Evolutionary conservation across 2,329 filamentous ascomycete species (phyloP), one percentile per base, ranked within the genome.

Genomic region (Aspergillus pseudoviridinutans): DNA sequence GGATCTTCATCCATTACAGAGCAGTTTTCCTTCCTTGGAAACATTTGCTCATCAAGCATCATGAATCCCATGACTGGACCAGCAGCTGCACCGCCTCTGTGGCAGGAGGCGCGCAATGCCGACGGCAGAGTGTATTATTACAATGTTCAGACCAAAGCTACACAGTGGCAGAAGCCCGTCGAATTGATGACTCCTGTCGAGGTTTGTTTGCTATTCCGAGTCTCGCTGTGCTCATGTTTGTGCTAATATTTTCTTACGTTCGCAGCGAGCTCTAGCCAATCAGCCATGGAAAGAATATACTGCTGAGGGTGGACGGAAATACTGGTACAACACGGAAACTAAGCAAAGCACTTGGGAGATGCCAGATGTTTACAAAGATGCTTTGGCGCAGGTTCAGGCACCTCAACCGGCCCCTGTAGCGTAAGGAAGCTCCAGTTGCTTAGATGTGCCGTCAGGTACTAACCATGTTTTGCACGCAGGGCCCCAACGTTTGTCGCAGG

Each of bases 271-370:
- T 55, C 82, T 95, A 50, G 83, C 88, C 52, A 87, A 88, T 66
- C 90, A 94, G 66, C 90, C 90, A 62, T 99, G 92, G 92, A 94
- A 93, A 70, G 91, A 96, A 75, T 94, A 96, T 70, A 91, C 88
- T 27, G 87, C 90, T 24, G 87, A 92, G 61, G 90, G 91, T 62
- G 94, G 93, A 50, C 87, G 88, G 67, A 91, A 93, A 71, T 99
- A 99, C 77, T 99, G 92, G 90, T 93, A 92, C 75, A 94, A 99
- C 74, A 90, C 87, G 35, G 89, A 95, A 75, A 92, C 90, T 49
- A 92, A 93, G 76, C 84, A 92, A 78, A 97, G 92, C 73, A 91
- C 90, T 32, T 99, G 94, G 94, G 89, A 92, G 69, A 92, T 96
- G 83, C 94, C 94, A 56, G 89, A 91, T 55, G 85, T 79, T 61